phyloP scores from a whole-genome alignment of 768 basidiomycete species.

The Pisolithus sp. region DNA sequence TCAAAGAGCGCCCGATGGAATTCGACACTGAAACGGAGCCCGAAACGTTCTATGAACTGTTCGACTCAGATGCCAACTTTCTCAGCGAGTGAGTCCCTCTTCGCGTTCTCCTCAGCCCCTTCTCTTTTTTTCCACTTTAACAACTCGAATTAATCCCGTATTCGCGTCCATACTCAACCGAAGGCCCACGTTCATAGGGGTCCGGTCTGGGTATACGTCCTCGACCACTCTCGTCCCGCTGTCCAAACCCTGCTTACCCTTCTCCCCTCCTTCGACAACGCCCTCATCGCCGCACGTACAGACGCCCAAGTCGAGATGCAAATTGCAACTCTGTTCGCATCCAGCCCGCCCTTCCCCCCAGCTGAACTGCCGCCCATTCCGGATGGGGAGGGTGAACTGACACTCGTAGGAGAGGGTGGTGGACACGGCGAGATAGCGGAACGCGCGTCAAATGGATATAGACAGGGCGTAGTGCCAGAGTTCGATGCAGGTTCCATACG shows the following conservation, averaged over 20 bases:
- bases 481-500: slow-evolving; percentile 31
- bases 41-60: slow-evolving; percentile 71
- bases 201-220: slow-evolving; percentile 88
- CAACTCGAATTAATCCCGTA: too few relatives aligned
- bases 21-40: slow-evolving; percentile 81
- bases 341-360: slow-evolving; percentile 74
- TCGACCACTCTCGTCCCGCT: slow-evolving; percentile 66
- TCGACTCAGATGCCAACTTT: slow-evolving; percentile 69
- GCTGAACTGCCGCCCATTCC: slow-evolving; percentile 47
- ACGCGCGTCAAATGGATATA: too few relatives aligned
- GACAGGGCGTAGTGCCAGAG: slow-evolving; percentile 2
- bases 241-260: slow-evolving; percentile 76
- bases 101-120: background rate
- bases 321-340: slow-evolving; percentile 72
- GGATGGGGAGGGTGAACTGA: slow-evolving; percentile 23
- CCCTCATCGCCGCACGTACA: slow-evolving; percentile 67
- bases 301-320: slow-evolving; percentile 67
- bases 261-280: slow-evolving; percentile 53
- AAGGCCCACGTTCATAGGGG: slow-evolving; percentile 40
- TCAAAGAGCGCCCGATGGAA: slow-evolving; percentile 86
- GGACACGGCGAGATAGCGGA: too few relatives aligned
- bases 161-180: slow-evolving; percentile 7
- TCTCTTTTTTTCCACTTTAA: too few relatives aligned
- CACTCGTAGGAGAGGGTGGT: slow-evolving; percentile 1
- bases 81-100: slow-evolving; percentile 62